Base-by-base conservation (phyloP, 768 basidiomycete species). In the Suillus paluster region DNA sequence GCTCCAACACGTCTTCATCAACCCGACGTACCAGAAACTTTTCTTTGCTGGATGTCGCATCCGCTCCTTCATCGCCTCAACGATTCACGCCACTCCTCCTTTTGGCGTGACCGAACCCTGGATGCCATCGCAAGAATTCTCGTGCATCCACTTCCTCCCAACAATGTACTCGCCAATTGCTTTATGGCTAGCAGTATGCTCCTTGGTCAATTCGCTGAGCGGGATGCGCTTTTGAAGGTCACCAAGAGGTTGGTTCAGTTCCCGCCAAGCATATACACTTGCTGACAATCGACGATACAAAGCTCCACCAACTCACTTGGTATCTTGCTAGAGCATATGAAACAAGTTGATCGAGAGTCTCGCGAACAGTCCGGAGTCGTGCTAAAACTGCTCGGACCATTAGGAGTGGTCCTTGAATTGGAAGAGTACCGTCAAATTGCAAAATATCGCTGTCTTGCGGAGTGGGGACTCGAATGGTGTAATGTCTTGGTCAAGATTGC, bases 1-100 rank as follows among this genome's bases (percentile, higher is more conserved):
- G 30, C 30, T 45, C 60, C 60, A 48, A 9, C 50, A 19, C 44
- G 44, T 27, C 44, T 52, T 25, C 33, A 23, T 46, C 42, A 34
- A 19, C 25, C 62, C 25, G 60, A 42, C 14, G 54, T 59, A 55
- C 49, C 49, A 1, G 45, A 53, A 14, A 27, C 23, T 19, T 61
- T 46, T 25, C 58, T 63, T 52, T 30, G 17, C 10, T 63, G 62
- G 62, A 36, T 60, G 58, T 54, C 58, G 27, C 59, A 60, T 39
- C 46, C 58, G 25, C 46, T 63, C 12, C 62, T 54, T 14, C 58
- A 60, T 23, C 45, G 59, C 12, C 50, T 63, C 27, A 44, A 36
- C 2, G 41, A 60, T 45, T 23, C 21, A 2, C 50, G 44, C 30
- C 55, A 36, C 30, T 46, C 38, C 10, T 25, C 41, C 11, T 30